Evolutionary conservation across 257 asterid genomes (phyloP).

Genomic region (Fraxinus anomala): DNA sequence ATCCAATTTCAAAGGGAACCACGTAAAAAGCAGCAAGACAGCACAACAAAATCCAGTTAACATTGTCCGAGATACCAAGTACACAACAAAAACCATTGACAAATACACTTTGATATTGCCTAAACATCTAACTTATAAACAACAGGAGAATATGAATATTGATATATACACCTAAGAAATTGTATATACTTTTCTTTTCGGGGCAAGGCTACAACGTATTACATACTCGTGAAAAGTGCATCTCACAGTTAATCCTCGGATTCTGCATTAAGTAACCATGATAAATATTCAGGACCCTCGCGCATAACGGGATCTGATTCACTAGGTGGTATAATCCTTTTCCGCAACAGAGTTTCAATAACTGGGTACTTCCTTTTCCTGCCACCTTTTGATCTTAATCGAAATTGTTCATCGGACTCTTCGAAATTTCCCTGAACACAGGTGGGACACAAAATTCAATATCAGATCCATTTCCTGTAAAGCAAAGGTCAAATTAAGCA

Average conservation of each 20-base stretch:
- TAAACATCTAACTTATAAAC: background rate
- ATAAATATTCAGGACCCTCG: constrained; percentile 32
- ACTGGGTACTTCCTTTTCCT: constrained; percentile 63
- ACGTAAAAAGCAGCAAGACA: background rate
- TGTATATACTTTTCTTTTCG: background rate
- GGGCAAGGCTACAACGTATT: background rate
- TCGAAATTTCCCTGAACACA: constrained; percentile 72
- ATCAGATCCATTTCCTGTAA: constrained; percentile 2
- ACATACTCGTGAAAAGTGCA: background rate
- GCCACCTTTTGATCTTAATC: constrained; percentile 77
- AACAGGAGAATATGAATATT: background rate
- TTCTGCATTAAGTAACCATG: constrained; percentile 36
- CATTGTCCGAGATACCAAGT: too few species aligned
- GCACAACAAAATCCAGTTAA: background rate
- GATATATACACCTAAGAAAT: background rate
- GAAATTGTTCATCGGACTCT: constrained; percentile 69
- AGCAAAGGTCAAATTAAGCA: too few species aligned
- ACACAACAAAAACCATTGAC: too few species aligned
- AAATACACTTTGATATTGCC: too few species aligned
- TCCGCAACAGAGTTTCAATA: constrained; percentile 61
- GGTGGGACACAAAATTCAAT: background rate
- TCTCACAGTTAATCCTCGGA: constrained; percentile 24
- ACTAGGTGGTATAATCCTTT: constrained; percentile 63
- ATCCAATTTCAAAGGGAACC: too few species aligned
- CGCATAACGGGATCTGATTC: constrained; percentile 45